Base-by-base conservation (phyloP, 805 yeast species). In the Starmerella bombicola region DNA sequence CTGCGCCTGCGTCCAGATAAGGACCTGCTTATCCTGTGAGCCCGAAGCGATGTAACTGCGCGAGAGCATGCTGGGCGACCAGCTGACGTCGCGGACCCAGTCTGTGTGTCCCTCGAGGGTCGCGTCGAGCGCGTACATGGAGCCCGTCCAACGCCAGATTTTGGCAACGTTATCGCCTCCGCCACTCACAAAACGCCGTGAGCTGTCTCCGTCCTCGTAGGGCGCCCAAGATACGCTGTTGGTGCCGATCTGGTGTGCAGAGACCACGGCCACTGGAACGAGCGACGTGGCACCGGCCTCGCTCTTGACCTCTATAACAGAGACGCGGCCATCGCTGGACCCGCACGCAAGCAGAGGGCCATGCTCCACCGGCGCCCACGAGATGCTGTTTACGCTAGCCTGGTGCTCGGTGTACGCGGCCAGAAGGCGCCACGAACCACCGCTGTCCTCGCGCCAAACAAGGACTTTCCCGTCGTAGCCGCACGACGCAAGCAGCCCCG, bases 81-180 rank as follows among this genome's bases (percentile, higher is more conserved):
- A 91, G 3, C 93, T 84, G 46, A 88, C 96, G 59, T 91, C 99
- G 62, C 98, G 78, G 25, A 91, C 96, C 99, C 99, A 91, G 62
- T 91, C 98, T 15, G 82, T 69, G 62, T 91, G 98, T 30, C 96
- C 98, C 48, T 76, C 78, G 40, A 91, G 70, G 21, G 74, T 71
- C 32, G 77, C 78, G 60, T 88, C 95, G 54, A 78, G 70, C 20
- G 69, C 69, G 58, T 81, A 84, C 21, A 71, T 71, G 50, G 69
- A 71, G 5, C 70, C 62, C 9, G 78, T 79, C 53, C 64, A 76
- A 54, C 69, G 72, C 98, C 98, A 91, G 54, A 91, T 75, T 60
- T 84, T 86, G 42, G 86, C 93, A 52, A 84, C 69, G 56, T 88
- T 86, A 61, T 91, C 98, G 47, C 93, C 83, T 35, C 98, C 98